Evolutionary conservation across 352 stramenopile species (phyloP), one percentile per base, ranked within the genome.

Genomic region (Discostella stelligera): DNA sequence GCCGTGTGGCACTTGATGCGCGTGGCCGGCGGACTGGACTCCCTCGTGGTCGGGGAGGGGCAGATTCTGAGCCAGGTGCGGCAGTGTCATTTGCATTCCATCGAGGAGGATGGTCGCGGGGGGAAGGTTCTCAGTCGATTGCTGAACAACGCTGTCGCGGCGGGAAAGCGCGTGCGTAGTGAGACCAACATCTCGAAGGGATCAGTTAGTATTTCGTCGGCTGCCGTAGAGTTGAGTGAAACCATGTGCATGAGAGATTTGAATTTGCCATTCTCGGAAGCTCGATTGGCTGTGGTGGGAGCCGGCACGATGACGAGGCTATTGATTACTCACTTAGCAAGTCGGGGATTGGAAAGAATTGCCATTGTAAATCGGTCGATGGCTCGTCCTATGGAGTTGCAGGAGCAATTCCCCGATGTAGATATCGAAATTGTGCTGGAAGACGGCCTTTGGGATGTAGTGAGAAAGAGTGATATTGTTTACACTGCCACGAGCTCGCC

Each of bases 241-340:
- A 83, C 91, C 49, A 80, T 91, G 41, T 88, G 79, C 13, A 68
- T 83, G 53, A 68, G 88, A 20, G 93, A 95, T 83, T 85, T 96
- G 63, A 87, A 91, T 53, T 71, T 94, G 37, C 81, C 88, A 0
- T 94, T 96, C 61, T 88, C 87, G 3, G 87, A 95, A 58, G 85
- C 90, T 21, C 80, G 88, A 20, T 83, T 97, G 54, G 82, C 88
- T 13, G 93, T 95, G 14, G 79, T 97, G 44, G 94, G 94, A 25
- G 94, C 94, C 8, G 94, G 94, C 48, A 97, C 94, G 21, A 97
- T 97, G 94, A 95, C 91, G 0, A 80, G 94, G 20, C 74, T 97
- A 8, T 82, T 97, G 16, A 82, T 96, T 48, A 95, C 92, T 11
- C 92, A 97, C 75, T 88, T 97, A 80, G 86, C 85, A 30, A 93